A percentile compares a stretch with the other conserved stretches of the same genome.
phyloP scores from a whole-genome alignment of 2,329 filamentous ascomycete genomes.

The Aspergillus oerlinghausenensis region DNA sequence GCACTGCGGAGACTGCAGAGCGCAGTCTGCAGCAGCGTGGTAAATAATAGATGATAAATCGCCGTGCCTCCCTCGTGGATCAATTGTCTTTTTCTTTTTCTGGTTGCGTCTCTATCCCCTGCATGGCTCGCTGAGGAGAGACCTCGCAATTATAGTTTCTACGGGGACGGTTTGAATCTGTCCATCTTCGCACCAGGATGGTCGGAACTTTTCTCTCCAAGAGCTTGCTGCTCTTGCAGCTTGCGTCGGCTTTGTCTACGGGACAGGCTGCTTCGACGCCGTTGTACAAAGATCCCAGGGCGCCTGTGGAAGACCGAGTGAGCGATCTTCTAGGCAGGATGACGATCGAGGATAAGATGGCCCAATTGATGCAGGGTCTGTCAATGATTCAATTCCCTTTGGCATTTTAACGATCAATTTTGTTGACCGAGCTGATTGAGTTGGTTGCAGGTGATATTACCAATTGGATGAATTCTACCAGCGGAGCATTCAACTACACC shows the following conservation, averaged over 20 bases:
- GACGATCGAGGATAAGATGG: slow-evolving; percentile 69
- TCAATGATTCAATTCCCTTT: not conserved
- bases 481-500: slow-evolving; percentile 62
- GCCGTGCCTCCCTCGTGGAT: not conserved
- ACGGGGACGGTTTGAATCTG: not conserved
- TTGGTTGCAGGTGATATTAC: slow-evolving; percentile 55
- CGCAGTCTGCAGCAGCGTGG: not conserved
- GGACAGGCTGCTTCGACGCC: slow-evolving; percentile 19
- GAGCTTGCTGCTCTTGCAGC: slow-evolving; percentile 24
- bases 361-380: slow-evolving; percentile 59
- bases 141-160: not conserved
- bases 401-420: not conserved
- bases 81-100: not conserved
- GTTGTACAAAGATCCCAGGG: slow-evolving; percentile 59
- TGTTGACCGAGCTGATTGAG: not conserved
- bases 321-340: slow-evolving; percentile 65
- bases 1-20: not conserved
- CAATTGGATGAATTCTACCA: slow-evolving; percentile 68
- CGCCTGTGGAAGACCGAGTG: slow-evolving; percentile 60
- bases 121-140: not conserved
- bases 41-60: not conserved
- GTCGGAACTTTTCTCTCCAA: slow-evolving; percentile 15
- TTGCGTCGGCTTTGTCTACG: slow-evolving; percentile 15
- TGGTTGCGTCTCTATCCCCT: not conserved
- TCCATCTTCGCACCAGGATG: slow-evolving; percentile 4